Evolutionary conservation across 2,329 filamentous ascomycete genomes (phyloP).

Genomic region (Fusarium sororula): DNA sequence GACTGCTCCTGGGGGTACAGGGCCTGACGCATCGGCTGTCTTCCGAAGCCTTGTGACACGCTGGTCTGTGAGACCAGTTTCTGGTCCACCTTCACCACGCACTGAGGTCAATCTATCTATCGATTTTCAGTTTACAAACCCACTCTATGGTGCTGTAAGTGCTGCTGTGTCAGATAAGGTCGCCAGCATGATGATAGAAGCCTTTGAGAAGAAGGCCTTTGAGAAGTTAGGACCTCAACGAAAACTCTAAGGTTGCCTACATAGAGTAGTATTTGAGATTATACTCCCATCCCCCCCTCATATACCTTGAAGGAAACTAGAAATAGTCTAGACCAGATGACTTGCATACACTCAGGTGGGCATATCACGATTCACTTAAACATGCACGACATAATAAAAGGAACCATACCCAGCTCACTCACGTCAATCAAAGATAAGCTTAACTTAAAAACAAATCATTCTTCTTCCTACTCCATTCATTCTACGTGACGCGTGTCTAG

Average conservation of each 20-base stretch:
- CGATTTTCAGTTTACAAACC: constrained; percentile 86
- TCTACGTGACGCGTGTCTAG: constrained; percentile 39
- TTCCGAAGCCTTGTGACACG: constrained; percentile 75
- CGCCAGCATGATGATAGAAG: constrained; percentile 88
- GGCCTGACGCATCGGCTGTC: constrained; percentile 56
- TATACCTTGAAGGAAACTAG: not conserved
- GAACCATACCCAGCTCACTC: not conserved
- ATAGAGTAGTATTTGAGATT: not conserved
- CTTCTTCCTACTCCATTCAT: constrained; percentile 38
- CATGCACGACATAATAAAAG: not conserved
- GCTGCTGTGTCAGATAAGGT: constrained; percentile 84
- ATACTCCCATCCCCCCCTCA: not conserved
- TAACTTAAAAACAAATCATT: constrained; percentile 22
- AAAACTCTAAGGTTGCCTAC: constrained; percentile 17
- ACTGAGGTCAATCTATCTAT: constrained; percentile 82
- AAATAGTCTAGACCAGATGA: not conserved
- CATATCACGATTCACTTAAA: not conserved
- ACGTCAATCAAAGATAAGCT: not conserved
- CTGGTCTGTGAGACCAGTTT: constrained; percentile 69
- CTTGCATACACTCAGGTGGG: not conserved
- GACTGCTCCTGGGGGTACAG: constrained; percentile 56
- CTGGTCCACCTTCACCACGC: constrained; percentile 36
- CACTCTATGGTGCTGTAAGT: constrained; percentile 86
- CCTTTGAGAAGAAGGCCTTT: constrained; percentile 85
- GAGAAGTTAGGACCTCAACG: constrained; percentile 47